A percentile compares a stretch with the other conserved stretches of the same genome.
Evolutionary conservation across 2,329 filamentous ascomycete genomes (phyloP).

Genomic region (Ustulina deusta): DNA sequence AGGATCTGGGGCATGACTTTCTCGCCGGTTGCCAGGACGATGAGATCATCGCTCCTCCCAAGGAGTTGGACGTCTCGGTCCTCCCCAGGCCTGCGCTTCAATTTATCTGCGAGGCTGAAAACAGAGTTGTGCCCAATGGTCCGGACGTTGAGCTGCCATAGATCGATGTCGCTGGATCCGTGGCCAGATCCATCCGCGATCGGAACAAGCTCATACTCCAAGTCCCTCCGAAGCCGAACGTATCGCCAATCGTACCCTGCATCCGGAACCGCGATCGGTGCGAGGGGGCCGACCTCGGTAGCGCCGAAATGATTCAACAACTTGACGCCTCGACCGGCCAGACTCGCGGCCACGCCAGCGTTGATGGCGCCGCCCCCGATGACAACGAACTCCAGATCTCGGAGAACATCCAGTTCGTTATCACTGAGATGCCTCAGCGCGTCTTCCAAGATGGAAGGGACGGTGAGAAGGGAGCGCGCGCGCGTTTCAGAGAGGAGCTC

Average conservation of each 20-base stretch:
- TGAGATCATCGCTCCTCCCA: conserved; percentile 51
- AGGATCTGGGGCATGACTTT: conserved; percentile 39
- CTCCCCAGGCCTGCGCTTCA: conserved; percentile 52
- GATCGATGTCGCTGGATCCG: too few relatives aligned
- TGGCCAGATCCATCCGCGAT: too few relatives aligned
- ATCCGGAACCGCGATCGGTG: conserved; percentile 50
- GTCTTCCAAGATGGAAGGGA: conserved; percentile 53
- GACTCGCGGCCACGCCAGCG: conserved; percentile 40
- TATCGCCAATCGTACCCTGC: conserved; percentile 51
- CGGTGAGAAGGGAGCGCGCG: conserved; percentile 51
- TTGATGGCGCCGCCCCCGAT: conserved; percentile 52
- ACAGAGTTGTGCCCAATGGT: too few relatives aligned
- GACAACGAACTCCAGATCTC: conserved; percentile 50
- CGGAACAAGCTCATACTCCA: conserved; percentile 47
- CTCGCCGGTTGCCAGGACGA: conserved; percentile 42
- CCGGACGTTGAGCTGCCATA: too few relatives aligned
- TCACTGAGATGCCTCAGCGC: conserved; percentile 9
- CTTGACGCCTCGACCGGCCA: conserved; percentile 45
- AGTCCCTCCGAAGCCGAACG: conserved; percentile 50
- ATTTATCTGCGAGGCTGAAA: too few relatives aligned
- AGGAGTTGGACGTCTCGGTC: conserved; percentile 48
- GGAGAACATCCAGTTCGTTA: background rate
- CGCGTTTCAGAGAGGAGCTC: conserved; percentile 42
- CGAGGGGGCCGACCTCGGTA: conserved; percentile 53
- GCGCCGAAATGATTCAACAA: conserved; percentile 54